These are phyloP conservation scores for Endocalyx cinctus DNA, from an alignment of 2,329 filamentous ascomycete genomes.

Conservation along the genomic window DNA sequence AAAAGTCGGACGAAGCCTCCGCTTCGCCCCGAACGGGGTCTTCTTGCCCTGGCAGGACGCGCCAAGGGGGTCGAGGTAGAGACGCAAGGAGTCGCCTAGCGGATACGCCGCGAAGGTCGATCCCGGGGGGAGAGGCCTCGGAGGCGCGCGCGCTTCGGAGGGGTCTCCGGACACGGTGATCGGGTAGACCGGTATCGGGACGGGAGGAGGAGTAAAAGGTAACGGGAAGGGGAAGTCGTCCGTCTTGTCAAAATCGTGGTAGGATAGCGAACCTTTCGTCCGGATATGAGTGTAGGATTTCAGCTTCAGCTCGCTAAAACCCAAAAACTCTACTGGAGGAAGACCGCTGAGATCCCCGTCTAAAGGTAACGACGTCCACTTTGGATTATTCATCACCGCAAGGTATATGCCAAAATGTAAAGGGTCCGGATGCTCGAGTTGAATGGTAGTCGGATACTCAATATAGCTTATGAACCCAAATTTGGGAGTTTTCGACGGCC, in stretches of 20 bases:
- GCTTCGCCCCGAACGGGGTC: too few species aligned
- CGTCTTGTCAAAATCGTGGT: neutral
- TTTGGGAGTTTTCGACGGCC: slow-evolving; percentile 4
- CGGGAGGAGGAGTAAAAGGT: too few species aligned
- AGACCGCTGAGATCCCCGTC: neutral
- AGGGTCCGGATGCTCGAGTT: slow-evolving; percentile 6
- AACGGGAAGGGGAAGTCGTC: neutral
- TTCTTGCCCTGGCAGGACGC: too few species aligned
- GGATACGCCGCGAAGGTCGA: neutral
- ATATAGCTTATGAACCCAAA: slow-evolving; percentile 4
- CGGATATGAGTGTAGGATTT: neutral
- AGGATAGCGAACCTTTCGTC: neutral
- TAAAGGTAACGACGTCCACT: too few species aligned
- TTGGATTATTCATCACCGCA: neutral
- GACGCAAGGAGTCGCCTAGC: neutral
- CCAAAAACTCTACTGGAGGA: neutral
- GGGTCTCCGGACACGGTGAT: neutral
- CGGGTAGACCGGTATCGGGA: neutral
- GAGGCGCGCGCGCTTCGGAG: too few species aligned
- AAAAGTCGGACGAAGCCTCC: slow-evolving; percentile 3
- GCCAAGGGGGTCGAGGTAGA: neutral
- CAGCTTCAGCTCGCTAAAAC: neutral
- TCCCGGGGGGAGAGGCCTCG: too few species aligned
- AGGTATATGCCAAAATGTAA: slow-evolving; percentile 4
- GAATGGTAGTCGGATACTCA: slow-evolving; percentile 2